phyloP scores from a whole-genome alignment of 2,329 filamentous ascomycete genomes.

The Epichloe sp. region DNA sequence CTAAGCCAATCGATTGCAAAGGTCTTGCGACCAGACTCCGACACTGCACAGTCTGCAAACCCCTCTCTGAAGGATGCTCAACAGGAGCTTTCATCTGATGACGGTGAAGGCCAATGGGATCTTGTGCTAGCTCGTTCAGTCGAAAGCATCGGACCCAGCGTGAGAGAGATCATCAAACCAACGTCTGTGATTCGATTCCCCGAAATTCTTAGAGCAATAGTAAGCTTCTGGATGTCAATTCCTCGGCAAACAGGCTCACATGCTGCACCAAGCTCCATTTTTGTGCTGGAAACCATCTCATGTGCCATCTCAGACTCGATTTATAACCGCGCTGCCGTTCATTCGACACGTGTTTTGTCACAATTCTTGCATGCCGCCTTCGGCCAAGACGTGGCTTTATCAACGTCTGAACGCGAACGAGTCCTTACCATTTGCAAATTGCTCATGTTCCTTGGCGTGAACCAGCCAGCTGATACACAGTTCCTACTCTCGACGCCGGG shows the following conservation, averaged over 20 bases:
- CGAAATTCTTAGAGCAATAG: constrained; percentile 48
- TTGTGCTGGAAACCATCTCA: constrained; percentile 52
- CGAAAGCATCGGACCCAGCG: constrained; percentile 24
- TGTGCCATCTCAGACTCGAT: constrained; percentile 47
- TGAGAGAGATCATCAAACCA: constrained; percentile 36
- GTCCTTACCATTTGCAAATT: constrained; percentile 55
- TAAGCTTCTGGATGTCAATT: constrained; percentile 51
- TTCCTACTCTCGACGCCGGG: constrained; percentile 48
- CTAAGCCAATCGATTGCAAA: constrained; percentile 46
- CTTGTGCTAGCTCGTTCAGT: constrained; percentile 23
- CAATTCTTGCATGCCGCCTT: constrained; percentile 53
- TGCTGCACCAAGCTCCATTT: constrained; percentile 42
- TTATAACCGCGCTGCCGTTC: constrained; percentile 58
- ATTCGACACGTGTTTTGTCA: constrained; percentile 57
- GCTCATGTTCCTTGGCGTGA: constrained; percentile 64
- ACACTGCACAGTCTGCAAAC: constrained; percentile 7
- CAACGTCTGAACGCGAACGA: constrained; percentile 40
- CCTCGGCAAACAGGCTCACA: constrained; percentile 31
- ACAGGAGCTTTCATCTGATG: neutral
- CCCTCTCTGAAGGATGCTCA: constrained; percentile 11
- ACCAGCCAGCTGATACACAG: constrained; percentile 69
- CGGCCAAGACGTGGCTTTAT: constrained; percentile 34
- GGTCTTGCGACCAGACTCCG: constrained; percentile 19
- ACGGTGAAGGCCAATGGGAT: constrained; percentile 24
- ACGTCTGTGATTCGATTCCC: constrained; percentile 44